These are phyloP conservation scores for Yamadazyma oceani DNA, from an alignment of 1,139 yeast species.

Conservation along the genomic window DNA sequence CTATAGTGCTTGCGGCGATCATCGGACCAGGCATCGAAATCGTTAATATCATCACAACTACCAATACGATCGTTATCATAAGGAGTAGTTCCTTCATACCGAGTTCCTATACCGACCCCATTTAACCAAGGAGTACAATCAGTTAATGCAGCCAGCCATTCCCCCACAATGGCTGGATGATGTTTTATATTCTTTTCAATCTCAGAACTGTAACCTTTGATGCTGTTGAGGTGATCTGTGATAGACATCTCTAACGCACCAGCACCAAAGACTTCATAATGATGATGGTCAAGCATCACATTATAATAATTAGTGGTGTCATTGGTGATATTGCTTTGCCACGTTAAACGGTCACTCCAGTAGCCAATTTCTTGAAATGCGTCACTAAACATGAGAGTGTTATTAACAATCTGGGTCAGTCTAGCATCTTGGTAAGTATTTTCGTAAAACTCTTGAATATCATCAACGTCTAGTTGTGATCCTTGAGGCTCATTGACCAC, in stretches of 20 bases:
- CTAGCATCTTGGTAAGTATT: slow-evolving; percentile 57
- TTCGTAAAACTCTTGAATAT: slow-evolving; percentile 56
- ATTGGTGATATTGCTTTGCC: slow-evolving; percentile 34
- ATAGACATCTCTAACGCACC: slow-evolving; percentile 56
- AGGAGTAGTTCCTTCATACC: slow-evolving; percentile 64
- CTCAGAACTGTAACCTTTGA: slow-evolving; percentile 61
- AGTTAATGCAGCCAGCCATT: slow-evolving; percentile 92
- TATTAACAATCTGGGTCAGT: slow-evolving; percentile 37
- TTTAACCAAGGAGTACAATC: slow-evolving; percentile 92
- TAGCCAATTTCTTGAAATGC: slow-evolving; percentile 65
- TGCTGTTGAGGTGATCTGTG: slow-evolving; percentile 59
- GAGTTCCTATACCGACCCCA: slow-evolving; percentile 85
- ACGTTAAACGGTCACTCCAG: slow-evolving; percentile 55
- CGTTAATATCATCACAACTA: slow-evolving; percentile 60
- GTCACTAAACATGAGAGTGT: slow-evolving; percentile 65
- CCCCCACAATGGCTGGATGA: slow-evolving; percentile 82
- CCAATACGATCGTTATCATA: slow-evolving; percentile 57
- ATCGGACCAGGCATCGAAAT: slow-evolving; percentile 59
- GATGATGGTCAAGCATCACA: slow-evolving; percentile 84
- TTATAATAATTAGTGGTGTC: slow-evolving; percentile 48
- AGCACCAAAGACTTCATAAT: slow-evolving; percentile 79
- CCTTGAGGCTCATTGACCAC: slow-evolving; percentile 89
- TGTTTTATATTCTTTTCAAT: slow-evolving; percentile 55
- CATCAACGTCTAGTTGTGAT: slow-evolving; percentile 54
- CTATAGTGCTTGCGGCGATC: slow-evolving; percentile 59